phyloP scores from a whole-genome alignment of 78 protist genomes.

The Fonticula alba region DNA sequence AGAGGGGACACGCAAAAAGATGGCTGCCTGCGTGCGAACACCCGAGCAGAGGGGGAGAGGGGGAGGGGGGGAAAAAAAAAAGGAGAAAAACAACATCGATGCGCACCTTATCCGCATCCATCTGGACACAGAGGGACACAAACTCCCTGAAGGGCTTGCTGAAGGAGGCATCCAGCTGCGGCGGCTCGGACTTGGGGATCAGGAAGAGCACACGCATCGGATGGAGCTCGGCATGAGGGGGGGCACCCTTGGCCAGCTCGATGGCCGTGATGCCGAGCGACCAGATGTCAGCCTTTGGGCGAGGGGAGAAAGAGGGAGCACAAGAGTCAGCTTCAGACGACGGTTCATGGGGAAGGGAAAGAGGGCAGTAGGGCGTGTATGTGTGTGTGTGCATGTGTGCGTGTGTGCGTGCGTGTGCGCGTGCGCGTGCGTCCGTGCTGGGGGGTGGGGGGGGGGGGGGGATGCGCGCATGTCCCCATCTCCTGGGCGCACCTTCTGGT shows the following conservation, averaged over 20 bases:
- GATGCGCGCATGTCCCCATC: no score
- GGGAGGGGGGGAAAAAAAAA: neutral
- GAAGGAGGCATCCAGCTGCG: slow-evolving; percentile 50
- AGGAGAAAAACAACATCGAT: neutral
- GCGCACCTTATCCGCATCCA: slow-evolving; percentile 38
- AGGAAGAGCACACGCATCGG: slow-evolving; percentile 81
- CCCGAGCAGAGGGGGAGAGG: neutral
- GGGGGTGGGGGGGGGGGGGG: no score
- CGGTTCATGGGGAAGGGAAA: neutral
- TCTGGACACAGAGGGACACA: slow-evolving; percentile 59
- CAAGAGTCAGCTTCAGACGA: neutral
- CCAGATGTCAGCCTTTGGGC: slow-evolving; percentile 91
- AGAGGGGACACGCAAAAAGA: neutral
- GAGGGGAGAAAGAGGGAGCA: neutral
- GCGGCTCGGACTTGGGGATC: slow-evolving; percentile 82
- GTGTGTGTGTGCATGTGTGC: no score
- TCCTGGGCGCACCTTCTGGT: slow-evolving; percentile 6
- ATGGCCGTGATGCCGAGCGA: slow-evolving; percentile 93
- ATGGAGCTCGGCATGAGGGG: slow-evolving; percentile 79
- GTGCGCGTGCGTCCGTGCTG: no score
- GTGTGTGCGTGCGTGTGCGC: no score
- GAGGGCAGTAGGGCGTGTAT: no score
- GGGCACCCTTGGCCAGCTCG: slow-evolving; percentile 84
- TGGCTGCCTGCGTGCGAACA: no score
- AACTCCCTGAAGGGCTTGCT: slow-evolving; percentile 57